Conservation (phyloP, 2,329 filamentous ascomycete species). For the Didymella segeticola region DNA sequence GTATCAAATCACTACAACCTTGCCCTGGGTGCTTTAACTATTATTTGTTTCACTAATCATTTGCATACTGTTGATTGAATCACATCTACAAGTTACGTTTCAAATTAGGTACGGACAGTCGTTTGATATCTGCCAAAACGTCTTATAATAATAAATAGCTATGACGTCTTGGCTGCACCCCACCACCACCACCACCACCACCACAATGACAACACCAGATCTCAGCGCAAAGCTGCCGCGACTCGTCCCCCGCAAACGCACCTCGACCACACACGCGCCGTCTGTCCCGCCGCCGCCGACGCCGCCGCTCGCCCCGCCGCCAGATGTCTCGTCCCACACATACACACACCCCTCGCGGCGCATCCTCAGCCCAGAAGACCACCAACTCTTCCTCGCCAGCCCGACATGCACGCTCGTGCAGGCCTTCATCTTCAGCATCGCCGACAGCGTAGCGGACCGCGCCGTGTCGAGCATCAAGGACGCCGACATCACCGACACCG, state of each 20-base stretch:
- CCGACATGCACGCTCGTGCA: constrained; percentile 77
- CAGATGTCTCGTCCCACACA: constrained; percentile 63
- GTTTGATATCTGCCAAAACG: no score
- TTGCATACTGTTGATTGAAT: no score
- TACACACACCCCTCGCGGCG: constrained; percentile 76
- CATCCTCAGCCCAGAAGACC: constrained; percentile 82
- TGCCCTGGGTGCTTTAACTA: no score
- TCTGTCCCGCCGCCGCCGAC: constrained; percentile 73
- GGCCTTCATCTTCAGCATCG: constrained; percentile 84
- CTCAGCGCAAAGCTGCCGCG: constrained; percentile 42
- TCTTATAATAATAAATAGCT: no score
- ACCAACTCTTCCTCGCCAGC: constrained; percentile 80
- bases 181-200: constrained; percentile 4
- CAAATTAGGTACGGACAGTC: no score
- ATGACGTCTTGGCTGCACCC: no score
- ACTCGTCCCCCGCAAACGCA: constrained; percentile 45
- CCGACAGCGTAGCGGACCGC: constrained; percentile 77
- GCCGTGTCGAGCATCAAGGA: constrained; percentile 68
- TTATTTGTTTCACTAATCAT: no score
- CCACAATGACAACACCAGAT: constrained; percentile 21
- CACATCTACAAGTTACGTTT: no score
- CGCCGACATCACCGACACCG: constrained; percentile 64
- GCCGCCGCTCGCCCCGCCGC: constrained; percentile 73
- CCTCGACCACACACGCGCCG: constrained; percentile 27
- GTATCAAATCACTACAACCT: no score